Conservation (phyloP, 2,329 filamentous ascomycete genomes). For the Colletotrichum acutatum region DNA sequence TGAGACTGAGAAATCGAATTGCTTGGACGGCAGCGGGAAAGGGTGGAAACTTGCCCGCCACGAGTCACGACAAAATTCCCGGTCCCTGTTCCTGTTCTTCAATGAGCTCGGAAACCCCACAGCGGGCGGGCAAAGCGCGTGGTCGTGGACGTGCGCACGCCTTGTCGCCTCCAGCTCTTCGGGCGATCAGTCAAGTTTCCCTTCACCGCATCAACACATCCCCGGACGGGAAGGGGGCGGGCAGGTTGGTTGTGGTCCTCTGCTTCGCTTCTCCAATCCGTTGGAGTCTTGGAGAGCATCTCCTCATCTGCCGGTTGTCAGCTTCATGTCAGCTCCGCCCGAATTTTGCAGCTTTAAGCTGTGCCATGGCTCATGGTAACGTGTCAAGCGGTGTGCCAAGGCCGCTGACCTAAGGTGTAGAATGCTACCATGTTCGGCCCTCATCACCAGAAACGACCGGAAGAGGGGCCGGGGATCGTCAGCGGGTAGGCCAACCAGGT, state of each 20-base stretch:
- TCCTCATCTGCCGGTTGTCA: not conserved
- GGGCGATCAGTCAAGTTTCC: not conserved
- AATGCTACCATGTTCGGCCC: slow-evolving; percentile 17
- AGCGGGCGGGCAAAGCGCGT: slow-evolving; percentile 28
- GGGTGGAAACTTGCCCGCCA: not conserved
- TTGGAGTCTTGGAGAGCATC: not conserved
- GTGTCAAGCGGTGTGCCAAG: slow-evolving; percentile 3
- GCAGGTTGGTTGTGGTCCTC: not conserved
- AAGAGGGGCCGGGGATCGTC: not conserved
- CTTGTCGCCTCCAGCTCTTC: not conserved
- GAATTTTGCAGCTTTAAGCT: not conserved
- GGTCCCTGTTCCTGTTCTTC: slow-evolving; percentile 20
- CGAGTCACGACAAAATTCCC: slow-evolving; percentile 19
- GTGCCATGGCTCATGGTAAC: slow-evolving; percentile 3
- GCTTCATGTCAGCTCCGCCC: not conserved
- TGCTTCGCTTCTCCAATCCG: not conserved
- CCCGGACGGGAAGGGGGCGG: not conserved
- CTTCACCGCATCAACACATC: slow-evolving; percentile 26
- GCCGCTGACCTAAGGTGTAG: not conserved
- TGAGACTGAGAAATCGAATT: not conserved
- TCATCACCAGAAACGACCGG: not conserved
- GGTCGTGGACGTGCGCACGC: not conserved
- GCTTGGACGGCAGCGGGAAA: not conserved
- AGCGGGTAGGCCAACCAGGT: not conserved
- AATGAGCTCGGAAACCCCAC: not conserved